Percentiles rank a stretch among this genome's conserved stretches.
These are phyloP conservation scores for Endoconidiophora laricicola DNA, from an alignment of 2,329 filamentous ascomycete genomes.

Conservation along the genomic window DNA sequence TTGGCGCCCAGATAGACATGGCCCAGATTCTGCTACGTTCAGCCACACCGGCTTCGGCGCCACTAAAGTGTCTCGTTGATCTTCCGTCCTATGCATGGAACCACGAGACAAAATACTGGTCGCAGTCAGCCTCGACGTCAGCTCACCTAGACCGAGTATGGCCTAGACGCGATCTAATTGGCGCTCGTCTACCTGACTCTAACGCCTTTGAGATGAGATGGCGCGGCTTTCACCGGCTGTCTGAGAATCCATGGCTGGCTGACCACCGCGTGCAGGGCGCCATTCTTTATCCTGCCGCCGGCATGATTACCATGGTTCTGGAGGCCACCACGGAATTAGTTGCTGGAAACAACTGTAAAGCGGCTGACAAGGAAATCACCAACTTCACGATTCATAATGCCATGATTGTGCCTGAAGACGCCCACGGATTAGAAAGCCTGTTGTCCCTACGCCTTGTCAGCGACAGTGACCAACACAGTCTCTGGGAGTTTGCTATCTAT, in stretches of 20 bases:
- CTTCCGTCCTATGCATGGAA: constrained; percentile 40
- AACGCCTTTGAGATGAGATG: constrained; percentile 30
- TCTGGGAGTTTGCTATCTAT: constrained; percentile 28
- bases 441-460: constrained; percentile 25
- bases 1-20: constrained; percentile 21
- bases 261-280: constrained; percentile 35
- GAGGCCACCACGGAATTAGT: constrained; percentile 28
- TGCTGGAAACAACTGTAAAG: constrained; percentile 11
- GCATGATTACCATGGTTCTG: constrained; percentile 32
- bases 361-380: constrained; percentile 26
- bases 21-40: constrained; percentile 15
- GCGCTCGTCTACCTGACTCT: constrained; percentile 27
- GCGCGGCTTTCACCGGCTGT: constrained; percentile 31
- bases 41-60: no score
- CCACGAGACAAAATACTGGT: constrained; percentile 34
- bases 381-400: constrained; percentile 32
- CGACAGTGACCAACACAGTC: not conserved
- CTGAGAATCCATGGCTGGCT: constrained; percentile 34
- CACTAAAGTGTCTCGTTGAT: constrained; percentile 22
- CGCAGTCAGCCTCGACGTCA: constrained; percentile 31
- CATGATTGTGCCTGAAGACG: constrained; percentile 31
- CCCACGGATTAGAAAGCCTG: constrained; percentile 32
- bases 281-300: constrained; percentile 33
- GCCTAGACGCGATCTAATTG: constrained; percentile 34
- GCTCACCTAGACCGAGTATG: constrained; percentile 28